Conservation (phyloP, 352 stramenopile species). For the Thalassiosira mediterranea region DNA sequence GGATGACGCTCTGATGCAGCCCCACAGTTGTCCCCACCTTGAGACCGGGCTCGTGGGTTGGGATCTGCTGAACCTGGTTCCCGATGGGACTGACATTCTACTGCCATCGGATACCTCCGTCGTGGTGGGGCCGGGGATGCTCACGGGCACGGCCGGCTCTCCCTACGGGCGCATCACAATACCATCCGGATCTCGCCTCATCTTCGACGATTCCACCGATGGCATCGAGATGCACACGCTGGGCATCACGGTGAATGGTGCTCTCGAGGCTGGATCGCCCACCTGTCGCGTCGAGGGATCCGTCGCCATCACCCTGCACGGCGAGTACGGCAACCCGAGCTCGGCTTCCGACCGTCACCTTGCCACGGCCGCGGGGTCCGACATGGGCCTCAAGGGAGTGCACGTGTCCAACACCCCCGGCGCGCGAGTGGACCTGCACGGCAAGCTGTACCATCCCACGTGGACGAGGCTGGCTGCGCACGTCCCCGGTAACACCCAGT, state of each 20-base stretch:
- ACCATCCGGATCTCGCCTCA: slow-evolving; percentile 37
- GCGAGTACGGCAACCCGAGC: slow-evolving; percentile 13
- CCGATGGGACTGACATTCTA: slow-evolving; percentile 2
- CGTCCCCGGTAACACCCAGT: slow-evolving; percentile 22
- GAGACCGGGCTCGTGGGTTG: background rate
- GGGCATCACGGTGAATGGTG: slow-evolving; percentile 56
- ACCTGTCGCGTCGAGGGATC: slow-evolving; percentile 51
- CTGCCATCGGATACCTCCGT: background rate
- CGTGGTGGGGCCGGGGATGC: slow-evolving; percentile 12
- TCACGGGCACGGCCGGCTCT: background rate
- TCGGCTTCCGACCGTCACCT: slow-evolving; percentile 11
- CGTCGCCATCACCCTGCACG: slow-evolving; percentile 67
- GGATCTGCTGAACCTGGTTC: background rate
- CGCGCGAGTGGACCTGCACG: slow-evolving; percentile 52
- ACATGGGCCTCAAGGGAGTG: slow-evolving; percentile 59
- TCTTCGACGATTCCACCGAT: slow-evolving; percentile 45
- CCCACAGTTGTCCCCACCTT: slow-evolving; percentile 8
- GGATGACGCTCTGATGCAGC: background rate
- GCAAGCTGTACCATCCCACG: slow-evolving; percentile 53
- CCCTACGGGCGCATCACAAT: slow-evolving; percentile 39
- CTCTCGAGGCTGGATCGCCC: slow-evolving; percentile 44
- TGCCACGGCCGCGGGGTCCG: background rate
- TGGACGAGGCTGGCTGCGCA: slow-evolving; percentile 61
- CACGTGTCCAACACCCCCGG: slow-evolving; percentile 29
- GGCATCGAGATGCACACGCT: slow-evolving; percentile 29